Percentiles rank a stretch among this genome's conserved stretches.
phyloP scores from a whole-genome alignment of 2,329 filamentous ascomycete species.

The Pseudonectria buxi region DNA sequence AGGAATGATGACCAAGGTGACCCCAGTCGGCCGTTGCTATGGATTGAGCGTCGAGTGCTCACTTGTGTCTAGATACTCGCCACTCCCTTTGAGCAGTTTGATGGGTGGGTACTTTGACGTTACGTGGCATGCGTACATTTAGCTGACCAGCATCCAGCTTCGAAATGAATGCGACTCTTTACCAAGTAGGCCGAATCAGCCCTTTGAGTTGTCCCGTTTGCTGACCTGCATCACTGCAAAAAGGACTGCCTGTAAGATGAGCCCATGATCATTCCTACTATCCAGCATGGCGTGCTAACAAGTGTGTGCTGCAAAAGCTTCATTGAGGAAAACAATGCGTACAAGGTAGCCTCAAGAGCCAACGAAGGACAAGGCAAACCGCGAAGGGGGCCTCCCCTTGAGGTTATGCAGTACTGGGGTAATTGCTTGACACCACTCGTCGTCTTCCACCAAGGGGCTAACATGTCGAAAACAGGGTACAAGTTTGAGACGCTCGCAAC shows the following conservation, averaged over 20 bases:
- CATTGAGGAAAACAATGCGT: slow-evolving; percentile 82
- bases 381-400: slow-evolving; percentile 48
- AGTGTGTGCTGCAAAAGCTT: slow-evolving; percentile 50
- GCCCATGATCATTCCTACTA: neutral
- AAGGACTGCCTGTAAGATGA: slow-evolving; percentile 48
- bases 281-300: slow-evolving; percentile 2
- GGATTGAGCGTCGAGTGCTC: slow-evolving; percentile 4
- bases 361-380: slow-evolving; percentile 39
- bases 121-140: neutral
- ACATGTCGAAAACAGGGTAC: slow-evolving; percentile 55
- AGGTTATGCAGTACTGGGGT: slow-evolving; percentile 94
- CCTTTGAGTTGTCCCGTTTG: neutral
- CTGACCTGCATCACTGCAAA: slow-evolving; percentile 11
- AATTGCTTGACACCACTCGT: slow-evolving; percentile 8
- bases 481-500: slow-evolving; percentile 90
- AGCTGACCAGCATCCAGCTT: slow-evolving; percentile 50
- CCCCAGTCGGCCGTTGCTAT: neutral
- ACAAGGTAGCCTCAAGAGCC: slow-evolving; percentile 57
- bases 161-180: slow-evolving; percentile 90
- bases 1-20: slow-evolving; percentile 96
- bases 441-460: neutral
- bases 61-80: slow-evolving; percentile 64
- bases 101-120: slow-evolving; percentile 50
- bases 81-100: slow-evolving; percentile 71
- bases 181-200: slow-evolving; percentile 60